Evolutionary conservation across 148 eudicot species (phyloP).

Genomic region (Beta vulgaris): DNA sequence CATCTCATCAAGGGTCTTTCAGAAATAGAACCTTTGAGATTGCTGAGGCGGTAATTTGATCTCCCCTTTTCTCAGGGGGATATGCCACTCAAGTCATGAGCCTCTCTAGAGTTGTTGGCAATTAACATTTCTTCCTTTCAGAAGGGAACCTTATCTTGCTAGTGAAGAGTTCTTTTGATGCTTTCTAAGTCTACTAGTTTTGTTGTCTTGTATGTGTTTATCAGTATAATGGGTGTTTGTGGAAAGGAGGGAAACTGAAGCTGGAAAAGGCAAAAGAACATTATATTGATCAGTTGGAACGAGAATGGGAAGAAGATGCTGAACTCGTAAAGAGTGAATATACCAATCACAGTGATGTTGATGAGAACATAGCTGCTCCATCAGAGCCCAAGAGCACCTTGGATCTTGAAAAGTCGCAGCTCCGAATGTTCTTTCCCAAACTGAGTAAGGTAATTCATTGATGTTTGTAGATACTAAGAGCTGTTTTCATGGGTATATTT

Average conservation of each 20-base stretch:
- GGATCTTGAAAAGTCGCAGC: conserved; percentile 41
- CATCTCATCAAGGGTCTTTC: background rate
- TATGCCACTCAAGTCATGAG: background rate
- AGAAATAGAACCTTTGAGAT: background rate
- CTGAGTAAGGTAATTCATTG: conserved; percentile 55
- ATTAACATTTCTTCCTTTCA: background rate
- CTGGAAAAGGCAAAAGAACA: conserved; percentile 94
- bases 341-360: conserved; percentile 27
- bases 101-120: no score
- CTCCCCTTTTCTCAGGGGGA: no score
- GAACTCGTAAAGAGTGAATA: conserved; percentile 32
- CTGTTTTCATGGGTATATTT: background rate
- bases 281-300: conserved; percentile 59
- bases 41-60: no score
- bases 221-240: conserved; percentile 94
- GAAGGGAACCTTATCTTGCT: background rate
- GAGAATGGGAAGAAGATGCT: conserved; percentile 78
- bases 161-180: background rate
- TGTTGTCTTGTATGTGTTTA: conserved; percentile 12
- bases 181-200: conserved; percentile 5
- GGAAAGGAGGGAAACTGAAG: conserved; percentile 93
- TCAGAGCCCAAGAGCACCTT: conserved; percentile 37
- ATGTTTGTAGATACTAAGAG: background rate
- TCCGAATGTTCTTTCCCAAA: conserved; percentile 77
- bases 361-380: conserved; percentile 30